These are phyloP conservation scores for Cryphonectria radicalis DNA, from an alignment of 2,329 filamentous ascomycete species.

Conservation along the genomic window DNA sequence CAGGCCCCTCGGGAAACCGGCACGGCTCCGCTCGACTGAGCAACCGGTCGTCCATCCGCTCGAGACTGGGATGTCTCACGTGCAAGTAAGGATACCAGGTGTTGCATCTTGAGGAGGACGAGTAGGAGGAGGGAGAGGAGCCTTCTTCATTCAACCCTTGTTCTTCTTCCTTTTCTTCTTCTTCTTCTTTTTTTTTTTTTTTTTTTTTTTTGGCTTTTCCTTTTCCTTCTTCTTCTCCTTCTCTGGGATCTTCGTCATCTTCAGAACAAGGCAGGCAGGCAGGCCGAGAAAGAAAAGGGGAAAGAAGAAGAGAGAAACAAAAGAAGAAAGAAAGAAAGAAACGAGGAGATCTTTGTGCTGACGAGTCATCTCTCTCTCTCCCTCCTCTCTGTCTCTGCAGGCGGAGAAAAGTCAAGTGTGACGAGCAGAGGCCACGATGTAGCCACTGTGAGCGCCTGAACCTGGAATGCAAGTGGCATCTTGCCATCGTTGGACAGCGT, in stretches of 20 bases:
- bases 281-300: too few relatives aligned
- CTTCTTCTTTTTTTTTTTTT: neutral
- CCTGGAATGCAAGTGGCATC: conserved; percentile 56
- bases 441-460: conserved; percentile 58
- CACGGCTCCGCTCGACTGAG: conserved; percentile 11
- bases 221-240: neutral
- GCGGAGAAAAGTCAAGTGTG: conserved; percentile 59
- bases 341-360: neutral
- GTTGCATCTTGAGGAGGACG: neutral
- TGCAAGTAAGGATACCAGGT: conserved; percentile 44
- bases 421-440: conserved; percentile 57
- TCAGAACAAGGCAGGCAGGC: too few relatives aligned
- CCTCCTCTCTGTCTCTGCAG: conserved; percentile 35
- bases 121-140: neutral
- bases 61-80: conserved; percentile 50
- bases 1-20: neutral
- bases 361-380: conserved; percentile 23
- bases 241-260: neutral
- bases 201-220: neutral
- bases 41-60: conserved; percentile 32
- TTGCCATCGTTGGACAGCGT: conserved; percentile 25
- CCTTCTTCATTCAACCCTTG: neutral
- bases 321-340: neutral
- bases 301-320: neutral
- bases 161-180: neutral